Evolutionary conservation across 2,329 filamentous ascomycete genomes (phyloP).

Genomic region (Ophiostoma triangulosporum): DNA sequence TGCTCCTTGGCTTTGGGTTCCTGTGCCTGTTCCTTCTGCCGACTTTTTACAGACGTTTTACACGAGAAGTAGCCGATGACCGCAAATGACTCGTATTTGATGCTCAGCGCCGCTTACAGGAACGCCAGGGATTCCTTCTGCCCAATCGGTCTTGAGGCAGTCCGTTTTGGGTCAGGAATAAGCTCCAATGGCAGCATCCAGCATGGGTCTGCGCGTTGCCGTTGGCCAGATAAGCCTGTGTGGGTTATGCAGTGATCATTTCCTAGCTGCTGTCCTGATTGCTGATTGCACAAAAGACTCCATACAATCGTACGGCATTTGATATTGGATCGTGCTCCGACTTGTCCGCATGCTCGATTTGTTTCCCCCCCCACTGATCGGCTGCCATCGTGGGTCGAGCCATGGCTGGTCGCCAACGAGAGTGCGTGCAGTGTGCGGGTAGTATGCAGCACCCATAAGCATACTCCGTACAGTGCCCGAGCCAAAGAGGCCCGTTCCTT

Average conservation of each 20-base stretch:
- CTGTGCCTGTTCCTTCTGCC: no score
- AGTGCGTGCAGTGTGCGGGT: no score
- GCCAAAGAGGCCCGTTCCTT: no score
- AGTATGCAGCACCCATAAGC: no score
- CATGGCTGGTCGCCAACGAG: no score
- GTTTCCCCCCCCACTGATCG: slow-evolving; percentile 13
- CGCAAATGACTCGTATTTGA: background rate
- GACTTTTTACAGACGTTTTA: no score
- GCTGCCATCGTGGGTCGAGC: slow-evolving; percentile 7
- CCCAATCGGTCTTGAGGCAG: slow-evolving; percentile 24
- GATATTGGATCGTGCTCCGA: background rate
- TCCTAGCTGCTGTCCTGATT: no score
- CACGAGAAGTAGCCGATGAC: no score
- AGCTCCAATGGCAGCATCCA: slow-evolving; percentile 23
- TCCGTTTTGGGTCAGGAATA: slow-evolving; percentile 22
- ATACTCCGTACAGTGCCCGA: no score
- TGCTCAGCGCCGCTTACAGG: background rate
- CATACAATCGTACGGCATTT: background rate
- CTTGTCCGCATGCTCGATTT: slow-evolving; percentile 1
- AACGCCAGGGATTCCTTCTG: slow-evolving; percentile 12
- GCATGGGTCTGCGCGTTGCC: slow-evolving; percentile 14
- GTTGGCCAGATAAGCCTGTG: slow-evolving; percentile 19
- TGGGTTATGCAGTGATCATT: background rate
- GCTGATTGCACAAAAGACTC: no score
- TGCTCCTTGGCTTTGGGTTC: no score